phyloP scores from a whole-genome alignment of 208 protist species.

The Leishmania guyanensis region DNA sequence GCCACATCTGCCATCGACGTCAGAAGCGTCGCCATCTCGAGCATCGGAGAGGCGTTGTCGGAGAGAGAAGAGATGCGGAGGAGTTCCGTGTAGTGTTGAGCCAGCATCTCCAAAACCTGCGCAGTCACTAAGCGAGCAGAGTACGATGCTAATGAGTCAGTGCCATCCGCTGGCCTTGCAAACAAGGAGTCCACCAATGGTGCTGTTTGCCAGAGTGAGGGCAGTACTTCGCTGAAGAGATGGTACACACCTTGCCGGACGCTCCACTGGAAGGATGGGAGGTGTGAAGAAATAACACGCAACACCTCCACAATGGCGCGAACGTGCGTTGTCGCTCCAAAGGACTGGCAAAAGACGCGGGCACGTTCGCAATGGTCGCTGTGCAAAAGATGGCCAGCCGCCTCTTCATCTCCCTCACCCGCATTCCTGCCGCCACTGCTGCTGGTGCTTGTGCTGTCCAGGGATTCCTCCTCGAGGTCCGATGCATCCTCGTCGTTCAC shows the following conservation, averaged over 20 bases:
- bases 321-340: slow-evolving; percentile 7
- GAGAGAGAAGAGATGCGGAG: slow-evolving; percentile 1
- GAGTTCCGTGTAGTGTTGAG: slow-evolving; percentile 18
- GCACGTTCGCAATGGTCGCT: not conserved
- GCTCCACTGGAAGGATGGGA: slow-evolving; percentile 22
- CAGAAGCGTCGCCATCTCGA: slow-evolving; percentile 47
- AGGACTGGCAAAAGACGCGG: slow-evolving; percentile 10
- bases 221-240: slow-evolving; percentile 26
- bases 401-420: not conserved
- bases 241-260: slow-evolving; percentile 29
- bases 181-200: slow-evolving; percentile 1
- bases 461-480: slow-evolving; percentile 18
- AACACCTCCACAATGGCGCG: slow-evolving; percentile 10
- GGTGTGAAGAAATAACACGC: not conserved
- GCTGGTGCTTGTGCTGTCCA: slow-evolving; percentile 1
- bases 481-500: not conserved
- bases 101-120: slow-evolving; percentile 27
- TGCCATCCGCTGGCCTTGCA: not conserved
- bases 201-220: slow-evolving; percentile 14
- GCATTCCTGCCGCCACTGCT: not conserved
- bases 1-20: slow-evolving; percentile 41
- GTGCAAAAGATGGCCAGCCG: not conserved
- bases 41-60: slow-evolving; percentile 5
- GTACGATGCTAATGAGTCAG: not conserved
- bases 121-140: slow-evolving; percentile 15